A percentile compares a stretch with the other conserved stretches of the same genome.
phyloP scores from a whole-genome alignment of 306 rosid species.

The Quercus ilex region DNA sequence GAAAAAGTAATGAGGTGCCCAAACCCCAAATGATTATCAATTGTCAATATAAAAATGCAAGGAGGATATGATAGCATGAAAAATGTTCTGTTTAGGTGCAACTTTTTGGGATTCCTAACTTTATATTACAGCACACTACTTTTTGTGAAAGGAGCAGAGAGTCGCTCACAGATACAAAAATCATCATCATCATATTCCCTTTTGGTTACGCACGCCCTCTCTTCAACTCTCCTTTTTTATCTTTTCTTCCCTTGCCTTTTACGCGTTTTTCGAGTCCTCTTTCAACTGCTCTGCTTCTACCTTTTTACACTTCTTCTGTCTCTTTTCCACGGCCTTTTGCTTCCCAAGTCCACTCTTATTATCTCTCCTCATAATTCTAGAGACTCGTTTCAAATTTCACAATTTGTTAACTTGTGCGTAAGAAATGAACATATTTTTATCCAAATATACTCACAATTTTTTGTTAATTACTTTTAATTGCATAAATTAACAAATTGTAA shows the following conservation, averaged over 20 bases:
- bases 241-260: conserved; percentile 36
- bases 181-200: conserved; percentile 43
- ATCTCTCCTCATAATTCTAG: background rate
- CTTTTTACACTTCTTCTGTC: conserved; percentile 30
- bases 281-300: conserved; percentile 22
- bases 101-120: conserved; percentile 53
- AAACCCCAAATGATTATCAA: background rate
- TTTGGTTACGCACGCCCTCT: conserved; percentile 77
- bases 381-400: no score
- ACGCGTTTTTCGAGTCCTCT: conserved; percentile 49
- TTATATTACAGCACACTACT: conserved; percentile 40
- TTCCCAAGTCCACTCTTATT: background rate
- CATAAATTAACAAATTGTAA: no score
- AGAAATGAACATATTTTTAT: no score
- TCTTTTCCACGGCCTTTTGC: conserved; percentile 1
- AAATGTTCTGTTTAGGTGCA: background rate
- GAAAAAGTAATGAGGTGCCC: background rate
- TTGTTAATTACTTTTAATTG: no score
- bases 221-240: background rate
- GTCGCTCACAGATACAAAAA: conserved; percentile 30
- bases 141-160: conserved; percentile 25
- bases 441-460: no score
- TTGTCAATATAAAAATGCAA: background rate
- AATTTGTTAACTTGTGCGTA: fast-evolving
- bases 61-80: background rate